A percentile compares a stretch with the other conserved stretches of the same genome.
phyloP scores from a whole-genome alignment of 202 grass and related monocot genomes.

The Zoysia matrella region DNA sequence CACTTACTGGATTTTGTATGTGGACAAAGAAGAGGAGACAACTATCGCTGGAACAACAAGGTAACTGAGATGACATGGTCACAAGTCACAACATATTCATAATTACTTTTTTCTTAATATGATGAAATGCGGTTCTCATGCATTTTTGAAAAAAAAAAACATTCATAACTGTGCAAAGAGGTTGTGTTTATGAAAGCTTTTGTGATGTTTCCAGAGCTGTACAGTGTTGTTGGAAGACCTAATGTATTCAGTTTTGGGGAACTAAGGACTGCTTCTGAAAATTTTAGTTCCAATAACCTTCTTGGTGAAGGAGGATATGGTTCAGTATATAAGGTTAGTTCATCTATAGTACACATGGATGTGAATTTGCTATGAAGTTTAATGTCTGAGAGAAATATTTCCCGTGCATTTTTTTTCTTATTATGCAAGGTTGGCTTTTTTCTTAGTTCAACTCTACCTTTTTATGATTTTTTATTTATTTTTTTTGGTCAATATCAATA shows the following conservation, averaged over 20 bases:
- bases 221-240: slow-evolving; percentile 60
- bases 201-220: slow-evolving; percentile 62
- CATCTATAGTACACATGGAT: slow-evolving; percentile 4
- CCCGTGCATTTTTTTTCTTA: neutral
- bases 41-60: slow-evolving; percentile 60
- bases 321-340: slow-evolving; percentile 72
- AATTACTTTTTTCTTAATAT: neutral
- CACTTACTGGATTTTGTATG: slow-evolving; percentile 48
- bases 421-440: neutral
- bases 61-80: slow-evolving; percentile 39
- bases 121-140: too few relatives aligned
- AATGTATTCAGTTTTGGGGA: slow-evolving; percentile 70
- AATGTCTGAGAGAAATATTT: slow-evolving; percentile 16
- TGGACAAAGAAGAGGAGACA: slow-evolving; percentile 63
- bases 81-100: neutral
- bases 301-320: slow-evolving; percentile 91
- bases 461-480: neutral
- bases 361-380: slow-evolving; percentile 21
- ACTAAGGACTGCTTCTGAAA: slow-evolving; percentile 72
- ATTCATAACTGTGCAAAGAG: neutral
- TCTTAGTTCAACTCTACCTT: neutral
- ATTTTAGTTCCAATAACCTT: slow-evolving; percentile 73
- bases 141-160: too few relatives aligned
- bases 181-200: slow-evolving; percentile 19
- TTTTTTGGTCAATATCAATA: neutral